Conservation (phyloP, 163 green algal species). For the Chloromonas sp. region DNA sequence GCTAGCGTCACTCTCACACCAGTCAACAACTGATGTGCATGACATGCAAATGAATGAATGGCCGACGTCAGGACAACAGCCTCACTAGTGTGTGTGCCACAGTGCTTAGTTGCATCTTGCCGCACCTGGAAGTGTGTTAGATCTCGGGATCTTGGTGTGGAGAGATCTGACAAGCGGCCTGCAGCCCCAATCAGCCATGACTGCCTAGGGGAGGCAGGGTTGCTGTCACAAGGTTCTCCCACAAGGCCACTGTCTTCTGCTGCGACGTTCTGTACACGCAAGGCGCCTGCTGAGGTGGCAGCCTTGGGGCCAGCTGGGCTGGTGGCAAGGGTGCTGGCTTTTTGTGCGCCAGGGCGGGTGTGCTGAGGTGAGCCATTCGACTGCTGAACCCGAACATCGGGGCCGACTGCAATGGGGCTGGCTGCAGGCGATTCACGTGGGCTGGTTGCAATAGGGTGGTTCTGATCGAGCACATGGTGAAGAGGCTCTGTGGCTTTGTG, state of each 20-base stretch:
- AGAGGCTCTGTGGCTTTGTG: no score
- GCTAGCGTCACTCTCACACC: neutral
- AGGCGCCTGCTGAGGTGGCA: neutral
- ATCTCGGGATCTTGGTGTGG: neutral
- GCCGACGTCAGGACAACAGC: no score
- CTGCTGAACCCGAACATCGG: neutral
- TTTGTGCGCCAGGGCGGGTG: neutral
- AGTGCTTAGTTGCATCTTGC: neutral
- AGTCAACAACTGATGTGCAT: neutral
- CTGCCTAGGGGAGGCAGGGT: neutral
- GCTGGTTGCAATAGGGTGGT: no score
- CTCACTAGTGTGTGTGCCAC: no score
- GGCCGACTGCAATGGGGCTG: no score
- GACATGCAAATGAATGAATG: neutral
- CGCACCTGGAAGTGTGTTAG: neutral
- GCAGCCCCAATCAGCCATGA: conserved; percentile 1
- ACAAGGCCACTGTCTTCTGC: neutral
- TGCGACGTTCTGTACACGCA: neutral
- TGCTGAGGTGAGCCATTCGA: neutral
- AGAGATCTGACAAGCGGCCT: neutral
- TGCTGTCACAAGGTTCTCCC: neutral
- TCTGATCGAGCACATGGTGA: no score
- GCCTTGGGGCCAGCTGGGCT: neutral
- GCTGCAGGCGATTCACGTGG: no score
- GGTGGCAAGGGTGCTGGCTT: neutral